phyloP scores from a whole-genome alignment of 2,329 filamentous ascomycete species.

The Apiospora sp. region DNA sequence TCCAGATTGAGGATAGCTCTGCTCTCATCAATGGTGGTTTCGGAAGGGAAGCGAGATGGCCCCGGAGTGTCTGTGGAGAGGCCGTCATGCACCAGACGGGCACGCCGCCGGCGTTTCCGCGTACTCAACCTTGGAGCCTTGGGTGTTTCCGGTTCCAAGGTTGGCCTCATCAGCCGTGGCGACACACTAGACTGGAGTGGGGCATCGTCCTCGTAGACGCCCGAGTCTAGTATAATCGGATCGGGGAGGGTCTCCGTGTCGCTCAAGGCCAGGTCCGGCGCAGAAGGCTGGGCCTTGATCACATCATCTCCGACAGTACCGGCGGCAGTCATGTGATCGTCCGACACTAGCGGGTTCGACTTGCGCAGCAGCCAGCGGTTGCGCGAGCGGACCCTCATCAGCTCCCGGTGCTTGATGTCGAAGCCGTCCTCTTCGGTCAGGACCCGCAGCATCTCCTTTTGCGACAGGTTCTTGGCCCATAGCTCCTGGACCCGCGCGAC shows the following conservation, averaged over 20 bases:
- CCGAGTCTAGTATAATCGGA: background rate
- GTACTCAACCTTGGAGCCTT: constrained; percentile 68
- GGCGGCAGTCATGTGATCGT: background rate
- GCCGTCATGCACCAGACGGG: constrained; percentile 67
- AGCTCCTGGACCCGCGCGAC: constrained; percentile 76
- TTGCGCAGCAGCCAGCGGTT: constrained; percentile 73
- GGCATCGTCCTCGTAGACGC: background rate
- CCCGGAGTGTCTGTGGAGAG: constrained; percentile 72
- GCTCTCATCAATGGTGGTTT: constrained; percentile 82
- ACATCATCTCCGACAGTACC: background rate
- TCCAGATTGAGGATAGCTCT: constrained; percentile 74
- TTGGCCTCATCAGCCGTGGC: constrained; percentile 49
- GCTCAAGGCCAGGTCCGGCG: background rate
- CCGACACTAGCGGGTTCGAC: constrained; percentile 53
- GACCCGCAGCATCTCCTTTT: constrained; percentile 76
- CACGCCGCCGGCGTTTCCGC: constrained; percentile 73
- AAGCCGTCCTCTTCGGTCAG: constrained; percentile 76
- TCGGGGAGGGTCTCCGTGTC: background rate
- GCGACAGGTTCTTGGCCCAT: constrained; percentile 77
- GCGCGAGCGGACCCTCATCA: constrained; percentile 73
- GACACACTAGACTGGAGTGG: background rate
- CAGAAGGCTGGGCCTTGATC: background rate
- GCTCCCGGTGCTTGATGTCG: constrained; percentile 73
- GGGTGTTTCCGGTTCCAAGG: constrained; percentile 63
- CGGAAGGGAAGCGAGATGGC: constrained; percentile 79